Evolutionary conservation across 805 yeast genomes (phyloP), one percentile per base, ranked within the genome.

Genomic region (Starmerella etchellsii): DNA sequence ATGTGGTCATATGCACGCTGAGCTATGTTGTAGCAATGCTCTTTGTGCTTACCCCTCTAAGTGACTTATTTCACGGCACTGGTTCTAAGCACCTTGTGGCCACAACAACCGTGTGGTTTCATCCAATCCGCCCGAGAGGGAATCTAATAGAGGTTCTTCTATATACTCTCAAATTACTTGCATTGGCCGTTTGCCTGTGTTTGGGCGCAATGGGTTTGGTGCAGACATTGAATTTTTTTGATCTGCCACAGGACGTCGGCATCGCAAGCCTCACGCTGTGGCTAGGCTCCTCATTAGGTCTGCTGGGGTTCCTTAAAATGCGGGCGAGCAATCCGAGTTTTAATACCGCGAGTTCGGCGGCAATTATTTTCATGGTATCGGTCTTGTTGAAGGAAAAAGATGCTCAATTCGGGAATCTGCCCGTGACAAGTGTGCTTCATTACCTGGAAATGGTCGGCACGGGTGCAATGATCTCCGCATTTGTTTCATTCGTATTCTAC

Each of bases 81-180:
- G 87, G 80, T 58, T 74, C 80, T 10, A 82, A 82, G 56, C 94
- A 82, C 62, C 70, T 81, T 48, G 76, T 79, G 2, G 84, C 93
- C 29, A 83, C 94, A 0, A 78, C 78, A 9, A 79, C 82, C 1
- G 91, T 82, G 2, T 83, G 83, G 58, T 82, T 83, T 64, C 91
- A 82, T 54, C 84, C 94, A 0, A 71, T 87, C 1, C 59, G 94
- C 36, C 70, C 91, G 0, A 71, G 73, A 42, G 94, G 94, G 0
- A 73, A 82, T 16, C 82, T 82, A 88, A 70, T 75, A 44, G 84
- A 82, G 54, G 76, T 85, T 11, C 57, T 79, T 15, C 54, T 72
- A 33, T 83, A 73, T 59, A 87, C 78, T 3, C 64, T 84, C 1
- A 58, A 81, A 63, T 3, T 82, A 66, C 60, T 71, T 75, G 33